Conservation (phyloP, 2,329 filamentous ascomycete species). For the Cercospora beticola region DNA sequence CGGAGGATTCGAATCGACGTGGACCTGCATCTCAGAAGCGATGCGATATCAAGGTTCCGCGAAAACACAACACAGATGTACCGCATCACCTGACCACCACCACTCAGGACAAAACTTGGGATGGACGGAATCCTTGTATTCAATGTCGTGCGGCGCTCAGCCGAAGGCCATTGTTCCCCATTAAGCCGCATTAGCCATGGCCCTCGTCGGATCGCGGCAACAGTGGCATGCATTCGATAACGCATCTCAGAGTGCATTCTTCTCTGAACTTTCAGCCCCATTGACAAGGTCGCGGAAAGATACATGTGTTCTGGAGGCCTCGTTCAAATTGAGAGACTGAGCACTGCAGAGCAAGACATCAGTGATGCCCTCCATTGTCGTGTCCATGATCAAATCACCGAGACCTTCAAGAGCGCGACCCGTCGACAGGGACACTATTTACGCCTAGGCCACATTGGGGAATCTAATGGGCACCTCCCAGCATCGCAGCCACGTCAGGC, state of each 20-base stretch:
- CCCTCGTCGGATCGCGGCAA: background rate
- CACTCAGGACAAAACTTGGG: background rate
- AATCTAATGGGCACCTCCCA: background rate
- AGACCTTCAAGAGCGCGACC: background rate
- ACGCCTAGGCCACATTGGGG: background rate
- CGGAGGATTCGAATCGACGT: background rate
- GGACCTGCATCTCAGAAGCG: background rate
- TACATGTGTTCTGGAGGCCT: background rate
- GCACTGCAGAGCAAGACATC: background rate
- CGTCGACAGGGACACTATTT: background rate
- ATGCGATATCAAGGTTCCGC: background rate
- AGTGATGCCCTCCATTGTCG: background rate
- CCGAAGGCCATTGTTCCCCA: background rate
- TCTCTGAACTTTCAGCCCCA: background rate
- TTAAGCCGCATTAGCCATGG: background rate
- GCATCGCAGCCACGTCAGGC: background rate
- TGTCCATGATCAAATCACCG: background rate
- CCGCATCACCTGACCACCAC: background rate
- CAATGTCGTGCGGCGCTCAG: background rate
- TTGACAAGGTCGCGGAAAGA: background rate
- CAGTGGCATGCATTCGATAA: background rate
- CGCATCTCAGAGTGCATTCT: conserved; percentile 3
- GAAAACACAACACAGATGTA: background rate
- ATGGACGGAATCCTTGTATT: background rate
- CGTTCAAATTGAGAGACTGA: background rate